Base-by-base conservation (phyloP, 1,284 basidiomycete species). In the Fomitopsis palustris region DNA sequence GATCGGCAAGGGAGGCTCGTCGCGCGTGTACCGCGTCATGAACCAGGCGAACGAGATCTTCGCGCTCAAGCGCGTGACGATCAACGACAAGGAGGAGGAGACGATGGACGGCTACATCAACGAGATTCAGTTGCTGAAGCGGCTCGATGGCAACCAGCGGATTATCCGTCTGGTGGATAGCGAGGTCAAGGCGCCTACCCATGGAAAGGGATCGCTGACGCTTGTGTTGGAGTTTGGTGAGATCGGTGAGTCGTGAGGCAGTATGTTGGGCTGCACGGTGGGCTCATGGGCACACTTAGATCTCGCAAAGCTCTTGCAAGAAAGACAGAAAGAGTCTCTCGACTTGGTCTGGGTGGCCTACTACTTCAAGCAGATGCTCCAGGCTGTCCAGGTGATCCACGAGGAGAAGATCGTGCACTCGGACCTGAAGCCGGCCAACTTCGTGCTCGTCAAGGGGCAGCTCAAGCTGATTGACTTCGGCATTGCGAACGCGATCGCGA, bases 351-450 rank as follows among this genome's bases (percentile, higher is more conserved):
- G 95, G 85, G 84, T 97, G 41, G 87, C 92, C 12, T 90, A 95
- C 70, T 96, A 95, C 70, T 97, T 94, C 93, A 92, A 96, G 69
- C 95, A 96, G 94, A 98, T 98, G 93, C 77, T 98, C 53, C 88
- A 96, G 79, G 95, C 95, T 0, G 95, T 97, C 9, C 92, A 96
- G 61, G 90, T 96, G 47, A 95, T 97, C 53, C 95, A 98, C 69
- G 90, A 95, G 62, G 93, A 96, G 76, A 96, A 95, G 73, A 96
- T 98, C 60, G 94, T 98, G 1, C 95, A 98, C 74, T 96, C 95
- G 9, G 95, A 98, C 72, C 81, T 97, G 55, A 98, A 98, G 72
- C 95, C 95, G 2, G 95, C 95, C 2, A 98, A 98, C 73, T 98
- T 98, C 68, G 95, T 98, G 17, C 80, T 98, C 41, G 95, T 97